Evolutionary conservation across 192 early-diverging fungal genomes (phyloP).

Genomic region (Umbelopsis isabellina): DNA sequence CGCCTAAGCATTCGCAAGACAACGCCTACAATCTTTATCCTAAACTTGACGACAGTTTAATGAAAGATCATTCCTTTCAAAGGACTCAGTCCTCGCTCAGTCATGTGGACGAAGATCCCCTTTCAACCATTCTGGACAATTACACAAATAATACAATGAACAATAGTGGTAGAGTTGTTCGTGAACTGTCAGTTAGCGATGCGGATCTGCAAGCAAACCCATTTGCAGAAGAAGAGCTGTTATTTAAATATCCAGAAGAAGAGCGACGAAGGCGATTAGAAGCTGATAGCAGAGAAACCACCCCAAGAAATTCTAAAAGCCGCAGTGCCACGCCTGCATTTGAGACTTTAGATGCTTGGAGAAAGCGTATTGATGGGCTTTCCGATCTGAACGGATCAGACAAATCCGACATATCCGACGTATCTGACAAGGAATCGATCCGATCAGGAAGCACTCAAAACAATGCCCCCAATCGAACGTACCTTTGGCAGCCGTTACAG

Average conservation of each 20-base stretch:
- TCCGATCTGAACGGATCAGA: not conserved
- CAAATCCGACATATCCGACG: not conserved
- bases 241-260: slow-evolving; percentile 14
- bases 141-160: not conserved
- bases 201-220: not conserved
- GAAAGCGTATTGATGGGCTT: slow-evolving; percentile 6
- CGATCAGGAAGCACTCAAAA: not conserved
- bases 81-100: not conserved
- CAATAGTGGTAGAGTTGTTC: not conserved
- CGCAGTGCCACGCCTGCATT: not conserved
- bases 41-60: not conserved
- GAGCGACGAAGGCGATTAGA: slow-evolving; percentile 4
- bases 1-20: not conserved
- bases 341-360: slow-evolving; percentile 7
- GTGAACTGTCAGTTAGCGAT: not conserved
- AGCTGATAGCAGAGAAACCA: slow-evolving; percentile 5
- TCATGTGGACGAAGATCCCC: not conserved
- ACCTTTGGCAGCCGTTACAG: slow-evolving; percentile 12
- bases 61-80: not conserved
- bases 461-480: not conserved
- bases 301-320: slow-evolving; percentile 16
- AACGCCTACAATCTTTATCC: not conserved
- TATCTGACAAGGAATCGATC: not conserved
- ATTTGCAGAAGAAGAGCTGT: slow-evolving; percentile 23
- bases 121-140: slow-evolving; percentile 10